Conservation (phyloP, 116 monocot species). For the Cymodocea nodosa region DNA sequence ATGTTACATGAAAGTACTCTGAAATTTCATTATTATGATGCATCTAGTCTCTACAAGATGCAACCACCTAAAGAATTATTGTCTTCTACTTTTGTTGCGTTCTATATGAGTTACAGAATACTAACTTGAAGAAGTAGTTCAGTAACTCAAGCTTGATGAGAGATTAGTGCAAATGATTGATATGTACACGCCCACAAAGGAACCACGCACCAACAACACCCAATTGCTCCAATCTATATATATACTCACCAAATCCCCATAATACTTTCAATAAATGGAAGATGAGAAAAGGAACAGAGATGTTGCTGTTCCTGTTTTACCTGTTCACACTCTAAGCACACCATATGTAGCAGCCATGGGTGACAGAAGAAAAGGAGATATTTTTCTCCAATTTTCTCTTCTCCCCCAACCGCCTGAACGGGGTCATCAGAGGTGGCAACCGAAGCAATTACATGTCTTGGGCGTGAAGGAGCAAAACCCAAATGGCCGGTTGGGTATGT, state of each 20-base stretch:
- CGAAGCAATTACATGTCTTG: constrained; percentile 62
- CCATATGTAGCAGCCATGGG: no score
- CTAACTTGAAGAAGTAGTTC: no score
- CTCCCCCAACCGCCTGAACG: no score
- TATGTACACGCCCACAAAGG: not conserved
- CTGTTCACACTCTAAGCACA: no score
- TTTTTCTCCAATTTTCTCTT: not conserved
- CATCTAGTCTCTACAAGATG: no score
- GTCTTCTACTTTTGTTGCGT: no score
- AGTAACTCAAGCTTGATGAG: not conserved
- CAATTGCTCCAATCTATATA: not conserved
- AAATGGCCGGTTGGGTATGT: constrained; percentile 84
- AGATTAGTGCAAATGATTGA: not conserved
- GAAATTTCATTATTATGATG: no score
- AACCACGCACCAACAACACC: not conserved
- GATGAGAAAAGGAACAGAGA: not conserved
- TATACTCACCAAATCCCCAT: not conserved
- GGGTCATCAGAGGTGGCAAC: constrained; percentile 39
- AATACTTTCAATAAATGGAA: not conserved
- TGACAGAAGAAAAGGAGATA: not conserved
- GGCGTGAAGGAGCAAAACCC: constrained; percentile 81
- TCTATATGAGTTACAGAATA: no score
- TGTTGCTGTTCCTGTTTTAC: no score
- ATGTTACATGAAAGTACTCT: no score
- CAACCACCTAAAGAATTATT: no score